Percentiles rank a stretch among this genome's conserved stretches.
Evolutionary conservation across 2,329 filamentous ascomycete genomes (phyloP).

Genomic region (Neofusicoccum kwambonambiense): DNA sequence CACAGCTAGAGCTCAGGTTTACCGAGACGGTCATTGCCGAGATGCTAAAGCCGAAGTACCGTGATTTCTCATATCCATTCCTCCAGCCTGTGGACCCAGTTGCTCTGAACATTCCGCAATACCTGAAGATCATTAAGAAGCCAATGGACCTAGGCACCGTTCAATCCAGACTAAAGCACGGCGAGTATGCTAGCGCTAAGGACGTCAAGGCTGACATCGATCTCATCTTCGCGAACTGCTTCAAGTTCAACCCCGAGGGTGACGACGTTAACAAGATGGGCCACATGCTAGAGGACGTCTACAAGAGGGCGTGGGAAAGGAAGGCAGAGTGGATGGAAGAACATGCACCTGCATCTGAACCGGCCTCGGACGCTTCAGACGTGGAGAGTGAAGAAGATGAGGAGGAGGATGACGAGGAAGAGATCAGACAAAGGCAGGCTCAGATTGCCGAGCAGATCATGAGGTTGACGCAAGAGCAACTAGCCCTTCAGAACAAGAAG

Average conservation of each 20-base stretch:
- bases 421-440: slow-evolving; percentile 52
- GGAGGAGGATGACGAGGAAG: slow-evolving; percentile 56
- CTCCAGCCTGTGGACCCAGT: slow-evolving; percentile 86
- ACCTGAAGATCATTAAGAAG: slow-evolving; percentile 91
- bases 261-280: slow-evolving; percentile 74
- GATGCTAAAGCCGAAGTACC: slow-evolving; percentile 71
- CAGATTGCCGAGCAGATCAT: slow-evolving; percentile 58
- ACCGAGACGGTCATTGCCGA: slow-evolving; percentile 80
- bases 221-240: slow-evolving; percentile 86
- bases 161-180: slow-evolving; percentile 69
- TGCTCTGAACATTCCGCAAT: slow-evolving; percentile 87
- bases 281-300: slow-evolving; percentile 70
- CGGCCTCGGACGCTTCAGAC: slow-evolving; percentile 65
- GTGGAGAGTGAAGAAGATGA: slow-evolving; percentile 70
- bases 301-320: slow-evolving; percentile 71
- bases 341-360: slow-evolving; percentile 66
- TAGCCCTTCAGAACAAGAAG: slow-evolving; percentile 39
- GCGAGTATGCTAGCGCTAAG: slow-evolving; percentile 76
- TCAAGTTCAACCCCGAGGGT: slow-evolving; percentile 80
- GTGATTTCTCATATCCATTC: slow-evolving; percentile 69
- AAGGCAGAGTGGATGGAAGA: slow-evolving; percentile 80
- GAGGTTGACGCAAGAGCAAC: slow-evolving; percentile 16
- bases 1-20: slow-evolving; percentile 84
- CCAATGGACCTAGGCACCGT: slow-evolving; percentile 95
- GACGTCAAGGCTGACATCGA: slow-evolving; percentile 83